A percentile compares a stretch with the other conserved stretches of the same genome.
phyloP scores from a whole-genome alignment of 192 early-diverging fungal species.

The Backusella luteola region DNA sequence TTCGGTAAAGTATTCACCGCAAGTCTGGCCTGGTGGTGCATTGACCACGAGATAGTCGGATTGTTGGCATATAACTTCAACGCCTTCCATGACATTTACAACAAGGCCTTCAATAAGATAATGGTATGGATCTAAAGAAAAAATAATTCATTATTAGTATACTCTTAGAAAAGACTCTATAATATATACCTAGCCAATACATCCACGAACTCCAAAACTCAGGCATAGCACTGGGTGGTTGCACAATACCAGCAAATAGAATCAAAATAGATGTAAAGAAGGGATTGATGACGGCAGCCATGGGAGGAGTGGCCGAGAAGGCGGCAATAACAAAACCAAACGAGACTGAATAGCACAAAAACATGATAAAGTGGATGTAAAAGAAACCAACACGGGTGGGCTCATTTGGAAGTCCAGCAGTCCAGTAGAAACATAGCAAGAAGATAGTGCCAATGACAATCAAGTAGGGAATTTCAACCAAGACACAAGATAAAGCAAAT shows the following conservation, averaged over 20 bases:
- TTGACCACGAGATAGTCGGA: constrained; percentile 45
- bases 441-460: constrained; percentile 52
- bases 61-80: constrained; percentile 42
- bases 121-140: constrained; percentile 44
- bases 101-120: constrained; percentile 62
- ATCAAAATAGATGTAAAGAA: constrained; percentile 58
- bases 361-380: constrained; percentile 47
- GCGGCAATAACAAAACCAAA: constrained; percentile 48
- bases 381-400: constrained; percentile 58
- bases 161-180: too few species aligned
- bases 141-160: background rate
- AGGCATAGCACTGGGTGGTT: constrained; percentile 56
- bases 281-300: constrained; percentile 62
- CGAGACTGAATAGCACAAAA: constrained; percentile 53
- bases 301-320: constrained; percentile 49
- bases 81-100: constrained; percentile 52
- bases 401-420: constrained; percentile 48
- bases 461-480: constrained; percentile 62
- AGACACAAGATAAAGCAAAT: constrained; percentile 57
- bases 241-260: constrained; percentile 66
- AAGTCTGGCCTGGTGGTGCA: constrained; percentile 48
- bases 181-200: constrained; percentile 43
- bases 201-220: constrained; percentile 62
- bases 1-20: constrained; percentile 42
- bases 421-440: constrained; percentile 63